Percentiles rank a stretch among this genome's conserved stretches.
These are phyloP conservation scores for Stentor coeruleus DNA, from an alignment of 73 alveolate genomes.

Conservation along the genomic window DNA sequence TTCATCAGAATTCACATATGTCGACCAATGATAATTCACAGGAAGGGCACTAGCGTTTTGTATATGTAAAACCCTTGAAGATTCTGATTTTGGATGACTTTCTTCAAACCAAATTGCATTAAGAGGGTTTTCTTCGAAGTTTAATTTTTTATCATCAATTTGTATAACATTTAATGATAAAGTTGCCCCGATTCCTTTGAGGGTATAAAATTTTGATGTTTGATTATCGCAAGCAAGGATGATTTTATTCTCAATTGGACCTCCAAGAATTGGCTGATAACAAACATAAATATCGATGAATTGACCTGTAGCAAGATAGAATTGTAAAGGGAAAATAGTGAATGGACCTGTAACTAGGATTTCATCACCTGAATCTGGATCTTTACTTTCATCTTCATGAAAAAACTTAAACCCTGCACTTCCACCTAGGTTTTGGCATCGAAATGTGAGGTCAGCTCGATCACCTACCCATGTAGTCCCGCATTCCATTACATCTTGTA, in stretches of 20 bases:
- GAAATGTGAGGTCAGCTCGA: conserved; percentile 82
- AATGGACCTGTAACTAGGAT: conserved; percentile 78
- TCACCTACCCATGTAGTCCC: conserved; percentile 83
- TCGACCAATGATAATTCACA: conserved; percentile 87
- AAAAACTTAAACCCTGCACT: conserved; percentile 93
- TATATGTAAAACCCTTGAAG: conserved; percentile 58
- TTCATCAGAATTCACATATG: conserved; percentile 65
- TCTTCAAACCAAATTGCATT: conserved; percentile 73
- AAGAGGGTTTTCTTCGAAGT: conserved; percentile 58
- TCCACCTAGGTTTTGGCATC: conserved; percentile 89
- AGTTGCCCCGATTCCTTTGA: conserved; percentile 80
- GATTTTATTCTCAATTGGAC: conserved; percentile 70
- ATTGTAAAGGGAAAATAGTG: conserved; percentile 83
- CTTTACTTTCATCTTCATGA: conserved; percentile 78
- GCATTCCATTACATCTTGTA: conserved; percentile 83
- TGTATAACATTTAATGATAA: conserved; percentile 70
- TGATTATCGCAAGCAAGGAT: conserved; percentile 88
- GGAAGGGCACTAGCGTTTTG: conserved; percentile 70
- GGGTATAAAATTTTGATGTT: conserved; percentile 68
- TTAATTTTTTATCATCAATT: conserved; percentile 81
- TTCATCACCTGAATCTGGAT: conserved; percentile 47
- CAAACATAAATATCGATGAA: conserved; percentile 86
- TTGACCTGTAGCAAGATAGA: conserved; percentile 83
- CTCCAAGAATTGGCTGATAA: conserved; percentile 80
- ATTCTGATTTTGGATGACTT: conserved; percentile 75